Evolutionary conservation across 768 basidiomycete genomes (phyloP).

Genomic region (Phylloporus scabripes): DNA sequence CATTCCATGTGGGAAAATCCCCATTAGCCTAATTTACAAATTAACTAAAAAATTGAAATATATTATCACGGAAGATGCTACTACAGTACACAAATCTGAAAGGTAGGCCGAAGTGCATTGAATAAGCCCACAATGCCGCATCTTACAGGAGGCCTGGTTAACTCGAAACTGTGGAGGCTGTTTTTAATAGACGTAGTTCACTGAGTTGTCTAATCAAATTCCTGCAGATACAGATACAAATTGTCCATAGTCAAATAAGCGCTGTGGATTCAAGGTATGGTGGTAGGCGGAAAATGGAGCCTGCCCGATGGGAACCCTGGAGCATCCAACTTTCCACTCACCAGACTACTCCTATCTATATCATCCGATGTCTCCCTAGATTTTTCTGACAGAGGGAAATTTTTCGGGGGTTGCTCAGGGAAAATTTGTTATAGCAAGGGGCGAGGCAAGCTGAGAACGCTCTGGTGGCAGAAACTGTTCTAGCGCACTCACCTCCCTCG

Average conservation of each 20-base stretch:
- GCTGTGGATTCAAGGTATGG: background rate
- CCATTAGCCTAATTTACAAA: background rate
- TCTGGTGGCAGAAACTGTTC: too few relatives aligned
- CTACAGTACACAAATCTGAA: too few relatives aligned
- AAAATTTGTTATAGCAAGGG: background rate
- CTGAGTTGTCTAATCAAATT: background rate
- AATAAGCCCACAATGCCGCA: too few relatives aligned
- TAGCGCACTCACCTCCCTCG: too few relatives aligned
- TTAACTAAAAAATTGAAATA: background rate
- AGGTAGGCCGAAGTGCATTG: too few relatives aligned
- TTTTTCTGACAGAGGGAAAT: background rate
- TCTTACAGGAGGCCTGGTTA: too few relatives aligned
- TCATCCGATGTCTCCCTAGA: background rate
- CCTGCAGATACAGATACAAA: background rate
- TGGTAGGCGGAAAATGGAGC: background rate
- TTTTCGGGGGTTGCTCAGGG: background rate
- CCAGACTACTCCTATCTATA: background rate
- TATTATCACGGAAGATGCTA: too few relatives aligned
- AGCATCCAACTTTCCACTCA: background rate
- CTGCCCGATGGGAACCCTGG: background rate
- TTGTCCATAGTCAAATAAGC: background rate
- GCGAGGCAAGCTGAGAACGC: background rate
- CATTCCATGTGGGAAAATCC: background rate
- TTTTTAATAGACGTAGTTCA: too few relatives aligned
- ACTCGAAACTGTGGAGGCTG: too few relatives aligned